phyloP scores from a whole-genome alignment of 2,329 filamentous ascomycete genomes.

The Penicillium frequentans region DNA sequence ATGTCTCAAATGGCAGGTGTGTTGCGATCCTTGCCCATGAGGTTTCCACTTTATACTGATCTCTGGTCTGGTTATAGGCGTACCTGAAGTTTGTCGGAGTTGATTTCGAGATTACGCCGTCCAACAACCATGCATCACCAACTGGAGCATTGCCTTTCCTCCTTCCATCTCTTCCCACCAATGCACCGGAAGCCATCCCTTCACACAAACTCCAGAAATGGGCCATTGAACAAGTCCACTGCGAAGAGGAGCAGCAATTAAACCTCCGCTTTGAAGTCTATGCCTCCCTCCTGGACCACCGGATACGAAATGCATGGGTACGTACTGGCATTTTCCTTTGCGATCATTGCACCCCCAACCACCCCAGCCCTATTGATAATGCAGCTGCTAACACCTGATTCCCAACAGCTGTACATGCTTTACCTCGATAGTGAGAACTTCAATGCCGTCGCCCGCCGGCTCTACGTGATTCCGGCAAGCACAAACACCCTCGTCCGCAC shows the following conservation, averaged over 20 bases:
- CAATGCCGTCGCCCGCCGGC: constrained; percentile 60
- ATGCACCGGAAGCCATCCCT: constrained; percentile 52
- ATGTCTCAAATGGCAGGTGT: constrained; percentile 94
- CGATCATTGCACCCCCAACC: background rate
- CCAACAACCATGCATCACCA: constrained; percentile 91
- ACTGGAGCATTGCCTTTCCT: constrained; percentile 87
- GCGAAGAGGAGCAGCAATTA: constrained; percentile 50
- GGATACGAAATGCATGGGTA: constrained; percentile 85
- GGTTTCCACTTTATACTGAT: constrained; percentile 7
- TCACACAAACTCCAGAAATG: constrained; percentile 70
- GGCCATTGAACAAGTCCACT: constrained; percentile 54
- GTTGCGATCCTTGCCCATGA: background rate
- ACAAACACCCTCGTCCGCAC: constrained; percentile 62
- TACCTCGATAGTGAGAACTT: constrained; percentile 74
- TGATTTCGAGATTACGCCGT: constrained; percentile 65
- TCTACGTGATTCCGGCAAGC: constrained; percentile 69
- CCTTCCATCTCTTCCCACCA: constrained; percentile 54
- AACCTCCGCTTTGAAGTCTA: constrained; percentile 70
- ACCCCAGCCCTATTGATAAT: background rate
- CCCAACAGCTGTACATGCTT: constrained; percentile 63
- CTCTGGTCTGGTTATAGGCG: constrained; percentile 53
- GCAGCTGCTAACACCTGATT: background rate
- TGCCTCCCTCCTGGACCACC: constrained; percentile 71
- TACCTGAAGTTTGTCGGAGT: constrained; percentile 77
- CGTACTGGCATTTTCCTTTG: background rate